These are phyloP conservation scores for Phyllosticta paracitricarpa DNA, from an alignment of 2,329 filamentous ascomycete species.

Conservation along the genomic window DNA sequence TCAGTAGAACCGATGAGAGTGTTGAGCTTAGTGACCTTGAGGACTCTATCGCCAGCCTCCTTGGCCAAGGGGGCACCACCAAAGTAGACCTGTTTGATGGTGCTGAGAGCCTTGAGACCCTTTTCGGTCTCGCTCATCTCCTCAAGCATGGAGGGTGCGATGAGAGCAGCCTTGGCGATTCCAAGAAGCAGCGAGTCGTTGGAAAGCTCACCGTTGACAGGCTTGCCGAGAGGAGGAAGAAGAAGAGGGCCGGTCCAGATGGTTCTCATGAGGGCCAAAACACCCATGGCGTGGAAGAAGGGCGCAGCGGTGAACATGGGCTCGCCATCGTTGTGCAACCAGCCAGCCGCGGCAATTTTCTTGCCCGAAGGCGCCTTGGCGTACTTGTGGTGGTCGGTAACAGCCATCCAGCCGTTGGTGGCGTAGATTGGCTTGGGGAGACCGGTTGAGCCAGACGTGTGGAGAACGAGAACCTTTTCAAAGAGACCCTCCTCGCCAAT, in stretches of 20 bases:
- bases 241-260: constrained; percentile 12
- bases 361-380: constrained; percentile 9
- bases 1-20: constrained; percentile 19
- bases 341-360: constrained; percentile 1
- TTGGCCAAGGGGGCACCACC: constrained; percentile 14
- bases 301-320: constrained; percentile 10
- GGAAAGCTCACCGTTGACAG: constrained; percentile 12
- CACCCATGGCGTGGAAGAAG: constrained; percentile 14
- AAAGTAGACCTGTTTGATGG: constrained; percentile 15
- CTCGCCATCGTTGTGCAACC: constrained; percentile 7
- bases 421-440: constrained; percentile 23
- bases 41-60: constrained; percentile 15
- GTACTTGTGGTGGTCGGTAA: constrained; percentile 13
- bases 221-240: constrained; percentile 6
- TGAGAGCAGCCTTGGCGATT: constrained; percentile 15
- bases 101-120: constrained; percentile 15
- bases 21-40: constrained; percentile 14
- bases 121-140: constrained; percentile 17
- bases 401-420: constrained; percentile 14
- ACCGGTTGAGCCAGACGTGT: constrained; percentile 28
- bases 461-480: constrained; percentile 21
- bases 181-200: constrained; percentile 12
- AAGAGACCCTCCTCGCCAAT: neutral
- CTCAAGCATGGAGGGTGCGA: constrained; percentile 19
- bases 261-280: constrained; percentile 12